Conservation (phyloP, 257 asterid genomes). For the Plantago major region DNA sequence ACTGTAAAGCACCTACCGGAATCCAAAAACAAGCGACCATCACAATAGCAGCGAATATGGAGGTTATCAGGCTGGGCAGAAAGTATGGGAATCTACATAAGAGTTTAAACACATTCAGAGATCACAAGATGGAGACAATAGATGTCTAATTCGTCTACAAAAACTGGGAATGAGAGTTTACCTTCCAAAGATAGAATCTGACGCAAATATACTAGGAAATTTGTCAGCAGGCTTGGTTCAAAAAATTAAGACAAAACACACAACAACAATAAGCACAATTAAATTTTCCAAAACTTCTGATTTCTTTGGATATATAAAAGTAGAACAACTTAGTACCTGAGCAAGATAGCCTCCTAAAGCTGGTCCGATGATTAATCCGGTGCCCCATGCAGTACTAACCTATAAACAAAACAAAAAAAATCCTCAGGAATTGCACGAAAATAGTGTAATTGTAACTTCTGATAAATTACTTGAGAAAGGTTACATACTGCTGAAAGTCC, state of each 20-base stretch:
- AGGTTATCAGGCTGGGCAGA: constrained; percentile 64
- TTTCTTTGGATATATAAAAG: background rate
- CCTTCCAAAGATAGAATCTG: constrained; percentile 73
- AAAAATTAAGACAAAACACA: background rate
- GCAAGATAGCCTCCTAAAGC: constrained; percentile 92
- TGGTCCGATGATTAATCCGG: constrained; percentile 90
- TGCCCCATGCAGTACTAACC: constrained; percentile 79
- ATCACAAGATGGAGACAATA: background rate
- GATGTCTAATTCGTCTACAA: constrained; percentile 41
- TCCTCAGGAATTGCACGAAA: too few relatives aligned
- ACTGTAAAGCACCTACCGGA: constrained; percentile 45
- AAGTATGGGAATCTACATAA: constrained; percentile 69
- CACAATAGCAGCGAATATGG: constrained; percentile 46
- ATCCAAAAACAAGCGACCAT: constrained; percentile 54
- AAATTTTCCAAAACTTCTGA: too few relatives aligned
- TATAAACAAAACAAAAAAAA: background rate
- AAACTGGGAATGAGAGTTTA: constrained; percentile 16
- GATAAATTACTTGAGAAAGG: background rate
- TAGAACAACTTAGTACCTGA: constrained; percentile 42
- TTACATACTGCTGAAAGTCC: constrained; percentile 74
- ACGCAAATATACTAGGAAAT: constrained; percentile 60
- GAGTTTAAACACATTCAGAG: background rate
- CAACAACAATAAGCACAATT: background rate
- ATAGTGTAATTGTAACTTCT: too few relatives aligned
- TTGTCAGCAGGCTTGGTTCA: constrained; percentile 70